A percentile compares a stretch with the other conserved stretches of the same genome.
phyloP scores from a whole-genome alignment of 2,329 filamentous ascomycete species.

The Ceratocystiopsis minuta region DNA sequence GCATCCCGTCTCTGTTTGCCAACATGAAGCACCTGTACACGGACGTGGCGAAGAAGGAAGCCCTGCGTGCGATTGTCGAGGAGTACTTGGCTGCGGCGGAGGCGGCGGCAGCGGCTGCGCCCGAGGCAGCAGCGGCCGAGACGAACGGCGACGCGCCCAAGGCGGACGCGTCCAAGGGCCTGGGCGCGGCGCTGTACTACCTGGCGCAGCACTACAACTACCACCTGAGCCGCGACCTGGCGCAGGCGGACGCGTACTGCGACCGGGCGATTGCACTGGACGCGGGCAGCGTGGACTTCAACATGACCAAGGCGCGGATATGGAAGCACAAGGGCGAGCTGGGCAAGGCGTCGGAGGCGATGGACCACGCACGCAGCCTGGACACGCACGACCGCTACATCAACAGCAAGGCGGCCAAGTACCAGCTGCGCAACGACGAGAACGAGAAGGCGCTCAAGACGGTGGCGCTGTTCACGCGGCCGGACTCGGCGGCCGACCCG shows the following conservation, averaged over 20 bases:
- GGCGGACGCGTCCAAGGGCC: conserved; percentile 38
- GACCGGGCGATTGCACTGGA: conserved; percentile 68
- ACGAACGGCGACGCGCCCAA: conserved; percentile 23
- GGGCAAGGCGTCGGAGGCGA: conserved; percentile 62
- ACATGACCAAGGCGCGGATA: conserved; percentile 91
- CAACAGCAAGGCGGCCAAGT: conserved; percentile 96
- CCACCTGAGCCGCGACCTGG: conserved; percentile 63
- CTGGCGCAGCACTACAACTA: conserved; percentile 97
- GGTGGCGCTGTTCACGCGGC: conserved; percentile 85
- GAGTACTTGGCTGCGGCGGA: conserved; percentile 42
- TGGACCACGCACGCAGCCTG: conserved; percentile 71
- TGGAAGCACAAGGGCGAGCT: conserved; percentile 76
- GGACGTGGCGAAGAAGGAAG: conserved; percentile 59
- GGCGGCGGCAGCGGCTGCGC: conserved; percentile 14
- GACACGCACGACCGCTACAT: conserved; percentile 91
- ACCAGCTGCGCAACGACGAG: conserved; percentile 82
- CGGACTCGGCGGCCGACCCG: conserved; percentile 74
- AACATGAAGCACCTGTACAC: conserved; percentile 89
- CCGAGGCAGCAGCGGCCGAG: conserved; percentile 18
- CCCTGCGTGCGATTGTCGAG: conserved; percentile 57
- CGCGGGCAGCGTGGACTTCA: conserved; percentile 70
- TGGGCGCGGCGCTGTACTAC: conserved; percentile 74
- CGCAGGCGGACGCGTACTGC: conserved; percentile 65
- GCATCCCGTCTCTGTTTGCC: conserved; percentile 87
- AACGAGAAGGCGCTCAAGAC: conserved; percentile 73